phyloP scores from a whole-genome alignment of 2,329 filamentous ascomycete species.

The Seiridium unicorne region DNA sequence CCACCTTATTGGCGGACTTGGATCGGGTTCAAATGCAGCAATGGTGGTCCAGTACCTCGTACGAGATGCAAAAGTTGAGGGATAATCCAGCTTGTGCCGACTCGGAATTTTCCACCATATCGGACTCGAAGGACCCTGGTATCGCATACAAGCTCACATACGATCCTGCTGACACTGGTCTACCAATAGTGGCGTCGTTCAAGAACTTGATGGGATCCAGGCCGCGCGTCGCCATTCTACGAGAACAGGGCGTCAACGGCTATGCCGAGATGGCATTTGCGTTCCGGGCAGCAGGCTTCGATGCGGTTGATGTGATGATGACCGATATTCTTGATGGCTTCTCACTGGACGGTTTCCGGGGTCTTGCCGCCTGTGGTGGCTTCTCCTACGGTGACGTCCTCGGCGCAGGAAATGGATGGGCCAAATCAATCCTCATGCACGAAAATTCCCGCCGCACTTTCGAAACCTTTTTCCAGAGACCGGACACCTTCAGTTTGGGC shows the following conservation, averaged over 20 bases:
- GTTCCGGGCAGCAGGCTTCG: constrained; percentile 88
- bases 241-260: constrained; percentile 94
- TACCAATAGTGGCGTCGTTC: constrained; percentile 66
- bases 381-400: constrained; percentile 87
- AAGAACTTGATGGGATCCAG: constrained; percentile 32
- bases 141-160: constrained; percentile 82
- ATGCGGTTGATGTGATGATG: constrained; percentile 94
- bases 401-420: constrained; percentile 95
- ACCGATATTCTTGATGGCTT: constrained; percentile 81
- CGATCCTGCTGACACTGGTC: constrained; percentile 72
- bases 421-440: constrained; percentile 88
- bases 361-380: constrained; percentile 91
- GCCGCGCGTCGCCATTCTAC: constrained; percentile 78
- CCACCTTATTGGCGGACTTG: constrained; percentile 66
- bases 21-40: constrained; percentile 75
- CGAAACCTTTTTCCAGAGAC: constrained; percentile 78
- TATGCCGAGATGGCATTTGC: constrained; percentile 98
- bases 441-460: constrained; percentile 75
- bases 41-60: constrained; percentile 84
- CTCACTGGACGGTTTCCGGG: constrained; percentile 79
- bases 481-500: constrained; percentile 88
- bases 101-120: constrained; percentile 73
- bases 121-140: constrained; percentile 76
- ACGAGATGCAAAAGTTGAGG: constrained; percentile 84
- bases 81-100: constrained; percentile 89